Evolutionary conservation across 2,329 filamentous ascomycete genomes (phyloP).

Genomic region (Alternaria sp.): DNA sequence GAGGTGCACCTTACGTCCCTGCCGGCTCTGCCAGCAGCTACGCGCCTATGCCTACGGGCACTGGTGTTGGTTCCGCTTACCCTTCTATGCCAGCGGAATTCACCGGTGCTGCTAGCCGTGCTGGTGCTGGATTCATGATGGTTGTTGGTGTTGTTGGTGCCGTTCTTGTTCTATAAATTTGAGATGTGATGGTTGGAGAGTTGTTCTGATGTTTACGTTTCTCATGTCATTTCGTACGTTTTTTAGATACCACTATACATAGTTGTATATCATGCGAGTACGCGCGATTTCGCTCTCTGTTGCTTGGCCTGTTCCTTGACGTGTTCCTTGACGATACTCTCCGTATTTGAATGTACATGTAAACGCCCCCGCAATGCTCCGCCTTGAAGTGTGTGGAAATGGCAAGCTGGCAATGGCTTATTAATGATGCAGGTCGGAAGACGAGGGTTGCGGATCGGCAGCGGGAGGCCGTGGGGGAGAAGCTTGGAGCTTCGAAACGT

Average conservation of each 20-base stretch:
- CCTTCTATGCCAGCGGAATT: constrained; percentile 30
- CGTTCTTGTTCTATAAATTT: constrained; percentile 32
- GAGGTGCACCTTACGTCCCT: constrained; percentile 11
- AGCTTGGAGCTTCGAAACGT: constrained; percentile 14
- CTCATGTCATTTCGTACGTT: constrained; percentile 9
- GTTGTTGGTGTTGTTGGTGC: constrained; percentile 30
- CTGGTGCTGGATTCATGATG: constrained; percentile 31
- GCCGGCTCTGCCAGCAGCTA: constrained; percentile 13
- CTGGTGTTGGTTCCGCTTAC: constrained; percentile 24
- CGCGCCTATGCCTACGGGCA: constrained; percentile 18
- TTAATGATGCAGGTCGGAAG: background rate
- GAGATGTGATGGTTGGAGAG: background rate
- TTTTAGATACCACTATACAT: constrained; percentile 8
- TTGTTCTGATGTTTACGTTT: constrained; percentile 8
- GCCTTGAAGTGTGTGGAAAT: no score
- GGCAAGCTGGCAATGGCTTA: background rate
- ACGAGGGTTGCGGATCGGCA: constrained; percentile 5
- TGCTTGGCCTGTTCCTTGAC: background rate
- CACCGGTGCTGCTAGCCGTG: constrained; percentile 37
- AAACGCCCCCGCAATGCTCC: no score
- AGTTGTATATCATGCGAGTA: constrained; percentile 10
- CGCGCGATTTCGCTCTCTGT: background rate
- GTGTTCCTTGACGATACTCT: background rate
- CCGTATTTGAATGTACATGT: background rate
- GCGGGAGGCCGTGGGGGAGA: constrained; percentile 19